These are phyloP conservation scores for Physcomitrellopsis africana DNA, from an alignment of 225 moss, liverwort and hornwort species.

Conservation along the genomic window DNA sequence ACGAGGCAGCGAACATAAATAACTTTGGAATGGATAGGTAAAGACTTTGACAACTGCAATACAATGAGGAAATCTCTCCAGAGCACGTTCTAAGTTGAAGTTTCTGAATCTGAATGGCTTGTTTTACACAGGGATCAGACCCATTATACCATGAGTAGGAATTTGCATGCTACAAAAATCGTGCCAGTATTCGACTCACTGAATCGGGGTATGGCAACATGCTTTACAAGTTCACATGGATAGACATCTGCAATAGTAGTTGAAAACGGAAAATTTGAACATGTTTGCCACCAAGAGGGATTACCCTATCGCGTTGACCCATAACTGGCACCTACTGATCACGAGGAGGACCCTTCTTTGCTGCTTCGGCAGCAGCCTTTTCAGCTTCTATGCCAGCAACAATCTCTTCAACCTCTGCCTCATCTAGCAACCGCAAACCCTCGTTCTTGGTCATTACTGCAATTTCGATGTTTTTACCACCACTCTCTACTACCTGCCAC, in stretches of 20 bases:
- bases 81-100: too few relatives aligned
- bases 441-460: slow-evolving; percentile 89
- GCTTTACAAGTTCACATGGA: slow-evolving; percentile 52
- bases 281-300: slow-evolving; percentile 34
- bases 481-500: slow-evolving; percentile 96
- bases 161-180: slow-evolving; percentile 26
- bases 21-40: too few relatives aligned
- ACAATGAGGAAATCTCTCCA: too few relatives aligned
- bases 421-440: slow-evolving; percentile 84
- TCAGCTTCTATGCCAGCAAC: slow-evolving; percentile 96
- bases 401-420: slow-evolving; percentile 90
- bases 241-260: slow-evolving; percentile 13
- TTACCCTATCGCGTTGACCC: slow-evolving; percentile 23
- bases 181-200: slow-evolving; percentile 23
- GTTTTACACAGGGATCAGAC: background rate
- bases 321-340: slow-evolving; percentile 54
- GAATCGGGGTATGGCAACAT: slow-evolving; percentile 35
- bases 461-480: slow-evolving; percentile 98
- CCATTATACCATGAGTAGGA: background rate
- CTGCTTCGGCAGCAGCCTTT: slow-evolving; percentile 98
- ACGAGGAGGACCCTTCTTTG: slow-evolving; percentile 91
- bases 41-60: too few relatives aligned
- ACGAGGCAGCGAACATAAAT: too few relatives aligned
- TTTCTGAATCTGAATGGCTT: too few relatives aligned
- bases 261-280: slow-evolving; percentile 32